Evolutionary conservation across 495 filamentous ascomycete species (phyloP).

Genomic region (Aspergillus steynii): DNA sequence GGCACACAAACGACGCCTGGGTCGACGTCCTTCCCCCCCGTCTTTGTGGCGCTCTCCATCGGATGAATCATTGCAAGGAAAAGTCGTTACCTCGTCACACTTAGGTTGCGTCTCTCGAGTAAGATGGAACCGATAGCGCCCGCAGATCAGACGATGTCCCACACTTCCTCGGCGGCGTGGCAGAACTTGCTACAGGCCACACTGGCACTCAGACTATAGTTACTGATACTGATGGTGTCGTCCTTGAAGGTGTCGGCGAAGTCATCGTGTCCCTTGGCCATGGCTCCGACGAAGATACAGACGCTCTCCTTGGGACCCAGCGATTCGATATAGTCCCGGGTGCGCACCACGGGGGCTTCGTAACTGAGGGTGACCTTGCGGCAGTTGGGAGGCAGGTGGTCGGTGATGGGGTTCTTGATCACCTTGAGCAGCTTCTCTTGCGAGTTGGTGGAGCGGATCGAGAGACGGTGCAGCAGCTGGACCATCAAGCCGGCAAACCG

Average conservation of each 20-base stretch:
- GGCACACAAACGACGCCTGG: slow-evolving; percentile 1
- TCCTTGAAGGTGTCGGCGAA: slow-evolving; percentile 95
- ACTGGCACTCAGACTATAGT: slow-evolving; percentile 93
- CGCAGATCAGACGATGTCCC: slow-evolving; percentile 75
- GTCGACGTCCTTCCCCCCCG: slow-evolving; percentile 8
- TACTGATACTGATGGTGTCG: slow-evolving; percentile 96
- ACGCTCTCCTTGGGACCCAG: slow-evolving; percentile 84
- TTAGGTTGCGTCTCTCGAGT: slow-evolving; percentile 17
- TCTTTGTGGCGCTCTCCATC: slow-evolving; percentile 11
- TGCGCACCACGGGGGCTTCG: slow-evolving; percentile 82
- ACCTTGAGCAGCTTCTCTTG: slow-evolving; percentile 97
- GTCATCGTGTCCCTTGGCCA: slow-evolving; percentile 95
- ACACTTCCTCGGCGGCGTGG: slow-evolving; percentile 94
- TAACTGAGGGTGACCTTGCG: slow-evolving; percentile 95
- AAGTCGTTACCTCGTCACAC: slow-evolving; percentile 39
- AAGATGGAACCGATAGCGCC: slow-evolving; percentile 11
- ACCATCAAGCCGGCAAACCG: slow-evolving; percentile 98
- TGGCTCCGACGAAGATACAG: slow-evolving; percentile 95
- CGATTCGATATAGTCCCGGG: slow-evolving; percentile 81
- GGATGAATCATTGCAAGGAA: slow-evolving; percentile 28
- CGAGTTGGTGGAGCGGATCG: slow-evolving; percentile 91
- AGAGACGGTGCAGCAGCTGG: slow-evolving; percentile 93
- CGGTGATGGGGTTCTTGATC: slow-evolving; percentile 95
- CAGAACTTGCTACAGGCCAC: slow-evolving; percentile 99
- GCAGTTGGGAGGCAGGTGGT: slow-evolving; percentile 95